These are phyloP conservation scores for Fusarium continuum DNA, from an alignment of 2,329 filamentous ascomycete genomes.

Conservation along the genomic window DNA sequence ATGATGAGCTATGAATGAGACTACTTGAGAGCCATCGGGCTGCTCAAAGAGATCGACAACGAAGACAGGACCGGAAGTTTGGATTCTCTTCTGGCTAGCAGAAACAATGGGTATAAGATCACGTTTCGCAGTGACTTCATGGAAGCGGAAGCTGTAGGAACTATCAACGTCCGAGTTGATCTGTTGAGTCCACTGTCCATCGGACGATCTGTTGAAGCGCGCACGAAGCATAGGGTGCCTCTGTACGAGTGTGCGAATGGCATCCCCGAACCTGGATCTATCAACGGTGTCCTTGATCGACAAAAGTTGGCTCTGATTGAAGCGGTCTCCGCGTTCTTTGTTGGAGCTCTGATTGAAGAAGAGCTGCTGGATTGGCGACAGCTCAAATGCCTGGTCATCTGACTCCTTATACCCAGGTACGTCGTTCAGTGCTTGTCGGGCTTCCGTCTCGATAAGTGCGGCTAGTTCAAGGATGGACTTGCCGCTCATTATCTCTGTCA, in stretches of 20 bases:
- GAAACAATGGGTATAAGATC: slow-evolving; percentile 1
- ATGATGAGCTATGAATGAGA: slow-evolving; percentile 50
- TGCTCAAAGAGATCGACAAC: slow-evolving; percentile 6
- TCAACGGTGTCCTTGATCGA: slow-evolving; percentile 39
- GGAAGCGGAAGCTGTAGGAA: slow-evolving; percentile 34
- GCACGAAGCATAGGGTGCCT: slow-evolving; percentile 51
- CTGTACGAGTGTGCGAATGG: slow-evolving; percentile 41
- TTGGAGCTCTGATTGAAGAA: slow-evolving; percentile 49
- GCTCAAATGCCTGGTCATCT: slow-evolving; percentile 41
- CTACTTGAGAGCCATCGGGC: slow-evolving; percentile 25
- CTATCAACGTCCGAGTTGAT: slow-evolving; percentile 28
- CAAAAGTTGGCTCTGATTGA: slow-evolving; percentile 57
- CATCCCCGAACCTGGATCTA: slow-evolving; percentile 17
- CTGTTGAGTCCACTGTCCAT: slow-evolving; percentile 36
- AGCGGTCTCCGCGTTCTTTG: slow-evolving; percentile 45
- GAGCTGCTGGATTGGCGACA: slow-evolving; percentile 57
- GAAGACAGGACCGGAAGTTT: slow-evolving; percentile 7
- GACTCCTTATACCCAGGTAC: neutral
- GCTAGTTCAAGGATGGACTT: slow-evolving; percentile 45
- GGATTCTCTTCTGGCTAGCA: slow-evolving; percentile 1
- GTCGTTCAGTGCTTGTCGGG: neutral
- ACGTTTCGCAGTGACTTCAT: slow-evolving; percentile 14
- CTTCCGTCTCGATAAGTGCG: neutral
- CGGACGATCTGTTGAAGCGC: slow-evolving; percentile 37
- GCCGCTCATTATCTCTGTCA: slow-evolving; percentile 47